These are phyloP conservation scores for Sclerotinia spermophila DNA, from an alignment of 2,329 filamentous ascomycete genomes.

Conservation along the genomic window DNA sequence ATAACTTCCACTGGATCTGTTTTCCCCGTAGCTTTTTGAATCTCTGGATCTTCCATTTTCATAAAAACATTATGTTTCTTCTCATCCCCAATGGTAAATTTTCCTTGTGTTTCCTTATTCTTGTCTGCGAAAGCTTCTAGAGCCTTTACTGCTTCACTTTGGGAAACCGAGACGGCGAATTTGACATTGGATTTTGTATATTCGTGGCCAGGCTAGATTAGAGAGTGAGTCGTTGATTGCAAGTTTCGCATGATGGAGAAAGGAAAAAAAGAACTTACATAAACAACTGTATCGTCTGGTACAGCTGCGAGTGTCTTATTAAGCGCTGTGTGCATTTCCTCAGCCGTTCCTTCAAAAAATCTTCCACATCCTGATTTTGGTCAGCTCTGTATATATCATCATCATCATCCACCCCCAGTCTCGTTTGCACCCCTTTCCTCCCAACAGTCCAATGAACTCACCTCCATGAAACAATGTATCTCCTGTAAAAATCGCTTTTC, in stretches of 20 bases:
- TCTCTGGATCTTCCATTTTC: slow-evolving; percentile 78
- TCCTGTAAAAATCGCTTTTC: slow-evolving; percentile 82
- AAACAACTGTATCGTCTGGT: slow-evolving; percentile 89
- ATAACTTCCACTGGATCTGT: slow-evolving; percentile 81
- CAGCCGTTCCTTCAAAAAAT: slow-evolving; percentile 89
- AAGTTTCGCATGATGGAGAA: neutral
- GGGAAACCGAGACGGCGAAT: slow-evolving; percentile 73
- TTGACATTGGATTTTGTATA: slow-evolving; percentile 97
- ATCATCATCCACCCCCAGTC: neutral
- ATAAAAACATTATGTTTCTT: slow-evolving; percentile 99
- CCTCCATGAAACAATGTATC: slow-evolving; percentile 95
- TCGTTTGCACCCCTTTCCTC: neutral
- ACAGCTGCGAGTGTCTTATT: slow-evolving; percentile 79
- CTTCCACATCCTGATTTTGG: slow-evolving; percentile 71
- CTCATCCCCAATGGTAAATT: slow-evolving; percentile 95
- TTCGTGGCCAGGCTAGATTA: slow-evolving; percentile 77
- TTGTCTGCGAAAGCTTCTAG: slow-evolving; percentile 71
- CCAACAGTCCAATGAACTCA: slow-evolving; percentile 38
- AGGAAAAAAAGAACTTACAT: slow-evolving; percentile 51
- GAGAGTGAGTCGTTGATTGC: slow-evolving; percentile 20
- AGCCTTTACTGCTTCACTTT: slow-evolving; percentile 71
- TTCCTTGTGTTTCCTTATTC: slow-evolving; percentile 86
- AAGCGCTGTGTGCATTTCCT: slow-evolving; percentile 89
- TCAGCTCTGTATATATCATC: neutral
- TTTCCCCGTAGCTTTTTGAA: slow-evolving; percentile 81